Percentiles rank a stretch among this genome's conserved stretches.
These are phyloP conservation scores for Tolypocladium cylindrosporum DNA, from an alignment of 2,329 filamentous ascomycete genomes.

Conservation along the genomic window DNA sequence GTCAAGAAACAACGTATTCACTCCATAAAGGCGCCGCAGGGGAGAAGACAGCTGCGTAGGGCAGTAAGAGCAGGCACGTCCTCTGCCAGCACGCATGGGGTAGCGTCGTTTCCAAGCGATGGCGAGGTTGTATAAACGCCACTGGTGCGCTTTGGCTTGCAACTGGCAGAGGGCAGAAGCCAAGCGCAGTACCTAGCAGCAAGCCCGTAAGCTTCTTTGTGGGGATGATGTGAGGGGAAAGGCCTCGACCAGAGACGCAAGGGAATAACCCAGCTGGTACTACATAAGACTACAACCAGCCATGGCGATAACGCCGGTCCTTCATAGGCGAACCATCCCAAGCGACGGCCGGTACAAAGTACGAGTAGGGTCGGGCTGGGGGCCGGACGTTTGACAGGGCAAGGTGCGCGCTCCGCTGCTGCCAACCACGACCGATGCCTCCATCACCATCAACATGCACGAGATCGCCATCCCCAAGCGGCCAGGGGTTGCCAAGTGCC, in stretches of 20 bases:
- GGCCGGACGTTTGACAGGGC: background rate
- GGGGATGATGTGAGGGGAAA: background rate
- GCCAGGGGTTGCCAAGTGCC: background rate
- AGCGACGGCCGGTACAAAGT: background rate
- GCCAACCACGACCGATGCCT: background rate
- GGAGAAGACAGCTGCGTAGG: too few species aligned
- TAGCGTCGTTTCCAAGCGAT: background rate
- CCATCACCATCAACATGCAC: too few species aligned
- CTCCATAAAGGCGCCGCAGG: background rate
- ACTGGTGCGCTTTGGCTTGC: background rate
- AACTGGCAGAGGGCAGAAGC: background rate
- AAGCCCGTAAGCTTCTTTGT: background rate
- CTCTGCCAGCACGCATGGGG: background rate
- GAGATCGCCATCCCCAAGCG: background rate
- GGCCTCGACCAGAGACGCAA: background rate
- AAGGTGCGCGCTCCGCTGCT: background rate
- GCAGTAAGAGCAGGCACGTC: background rate
- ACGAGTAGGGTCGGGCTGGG: background rate
- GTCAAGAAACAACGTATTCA: background rate
- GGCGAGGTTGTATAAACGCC: background rate
- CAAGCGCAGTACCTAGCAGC: background rate
- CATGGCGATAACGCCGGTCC: background rate
- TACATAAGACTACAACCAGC: background rate
- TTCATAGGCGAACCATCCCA: background rate
- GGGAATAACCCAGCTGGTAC: too few species aligned